Base-by-base conservation (phyloP, 2,329 filamentous ascomycete genomes). In the Pestalotiopsis sp. region DNA sequence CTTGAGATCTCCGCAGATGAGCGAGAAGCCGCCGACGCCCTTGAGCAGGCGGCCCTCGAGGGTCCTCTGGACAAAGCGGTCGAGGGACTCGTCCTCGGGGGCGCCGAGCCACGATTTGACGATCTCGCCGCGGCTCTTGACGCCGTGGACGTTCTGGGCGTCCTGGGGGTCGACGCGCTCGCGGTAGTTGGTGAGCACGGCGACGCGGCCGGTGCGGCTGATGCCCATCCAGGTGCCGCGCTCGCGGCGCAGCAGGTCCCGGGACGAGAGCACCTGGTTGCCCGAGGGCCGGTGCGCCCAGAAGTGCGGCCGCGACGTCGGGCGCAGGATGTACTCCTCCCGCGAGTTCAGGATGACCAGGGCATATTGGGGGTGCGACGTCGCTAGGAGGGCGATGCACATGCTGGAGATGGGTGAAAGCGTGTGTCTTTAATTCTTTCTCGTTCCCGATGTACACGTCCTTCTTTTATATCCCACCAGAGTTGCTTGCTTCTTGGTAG, bases 301-400 rank as follows among this genome's bases (percentile, higher is more conserved):
- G 89, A 89, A 91, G 77, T 90, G 85, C 6, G 89, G 89, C 69
- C 87, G 83, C 66, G 86, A 89, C 2, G 89, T 91, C 3, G 89
- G 89, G 36, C 89, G 85, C 14, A 90, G 83, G 71, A 91, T 88
- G 80, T 87, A 91, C 77, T 91, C 92, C 82, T 95, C 93, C 74
- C 93, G 88, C 79, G 95, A 95, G 81, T 94, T 89, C 77, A 94
- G 84, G 70, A 93, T 82, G 74, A 95, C 92, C 70, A 95, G 85
- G 31, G 91, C 86, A 80, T 95, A 95, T 72, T 87, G 84, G 11
- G 93, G 92, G 77, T 95, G 92, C 60, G 91, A 86, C 20, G 92
- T 95, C 31, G 92, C 93, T 69, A 93, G 83, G 60, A 95, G 83
- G 63, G 90, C 90, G 81, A 95, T 94, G 78, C 93, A 95, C 92